Evolutionary conservation across 495 filamentous ascomycete genomes (phyloP), one percentile per base, ranked within the genome.

Genomic region (Aspergillus biplanus): DNA sequence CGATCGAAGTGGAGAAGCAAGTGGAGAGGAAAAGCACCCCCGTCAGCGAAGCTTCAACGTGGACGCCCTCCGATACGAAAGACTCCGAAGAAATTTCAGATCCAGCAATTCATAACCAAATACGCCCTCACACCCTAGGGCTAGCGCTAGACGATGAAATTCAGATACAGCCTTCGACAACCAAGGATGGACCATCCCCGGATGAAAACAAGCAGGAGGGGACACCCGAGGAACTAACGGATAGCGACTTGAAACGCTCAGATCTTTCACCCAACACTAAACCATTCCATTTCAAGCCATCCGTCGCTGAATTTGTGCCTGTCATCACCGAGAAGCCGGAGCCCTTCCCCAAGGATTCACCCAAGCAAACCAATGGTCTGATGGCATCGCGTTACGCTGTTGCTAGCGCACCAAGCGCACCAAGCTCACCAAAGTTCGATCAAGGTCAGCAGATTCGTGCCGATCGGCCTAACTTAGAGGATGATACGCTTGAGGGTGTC

Each of bases 181-280:
- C 46, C 3, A 53, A 58, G 35, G 56, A 27, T 11, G 15, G 46
- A 37, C 34, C 37, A 34, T n/a, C 13, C 34, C 18, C 57, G 31
- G 47, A n/a, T 4, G 39, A 13, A 11, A 21, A 59, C 6, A 57
- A 65, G 16, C 66, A 69, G 11, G 61, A 62, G 32, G 60, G 71
- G 44, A 61, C 70, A n/a, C 47, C 62, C 42, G 65, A 67, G 16
- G 66, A 73, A 33, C 32, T 47, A 32, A 35, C 63, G 16, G 69
- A 72, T 21, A 50, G 64, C 16, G 68, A 65, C 37, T 62, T 64
- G 32, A 78, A 74, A 56, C 71, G 58, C 47, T 63, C 69, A 7
- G 59, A 66, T 13, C 80, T 93, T 31, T 92, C 89, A 39, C 86
- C 90, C 34, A 81, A 85, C 1, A 89, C 90, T 2, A 86, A 83